phyloP scores from a whole-genome alignment of 345 rosid species.

The Psidium friedrichsthalianum region DNA sequence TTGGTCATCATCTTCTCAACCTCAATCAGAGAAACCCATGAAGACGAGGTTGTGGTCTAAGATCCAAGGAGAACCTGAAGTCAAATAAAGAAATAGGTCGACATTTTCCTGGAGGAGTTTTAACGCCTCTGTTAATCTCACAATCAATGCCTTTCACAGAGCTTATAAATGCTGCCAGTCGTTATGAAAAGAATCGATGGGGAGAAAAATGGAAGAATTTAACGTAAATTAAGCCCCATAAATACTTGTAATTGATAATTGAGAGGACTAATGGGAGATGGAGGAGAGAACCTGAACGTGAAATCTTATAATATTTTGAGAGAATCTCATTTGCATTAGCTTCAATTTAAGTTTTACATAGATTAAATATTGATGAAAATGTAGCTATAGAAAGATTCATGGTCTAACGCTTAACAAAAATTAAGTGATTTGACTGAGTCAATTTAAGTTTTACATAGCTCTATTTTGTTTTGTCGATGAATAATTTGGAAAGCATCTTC shows the following conservation, averaged over 20 bases:
- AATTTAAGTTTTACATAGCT: too few relatives aligned
- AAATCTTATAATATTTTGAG: not conserved
- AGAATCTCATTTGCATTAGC: not conserved
- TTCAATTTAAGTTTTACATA: not conserved
- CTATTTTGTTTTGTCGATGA: not conserved
- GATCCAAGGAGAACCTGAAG: not conserved
- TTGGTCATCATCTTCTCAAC: not conserved
- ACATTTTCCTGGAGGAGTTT: not conserved
- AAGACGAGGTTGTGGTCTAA: not conserved
- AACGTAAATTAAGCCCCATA: not conserved
- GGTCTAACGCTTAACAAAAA: not conserved
- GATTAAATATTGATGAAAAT: not conserved
- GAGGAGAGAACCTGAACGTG: not conserved
- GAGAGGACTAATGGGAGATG: not conserved
- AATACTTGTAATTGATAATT: not conserved
- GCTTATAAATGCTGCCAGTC: not conserved
- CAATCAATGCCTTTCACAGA: not conserved
- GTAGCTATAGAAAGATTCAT: not conserved
- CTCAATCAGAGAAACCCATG: not conserved
- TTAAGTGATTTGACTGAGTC: not conserved
- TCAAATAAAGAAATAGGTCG: not conserved
- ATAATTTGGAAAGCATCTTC: not conserved
- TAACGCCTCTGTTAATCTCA: not conserved
- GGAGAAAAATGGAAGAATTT: not conserved
- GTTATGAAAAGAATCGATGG: not conserved